Percentiles rank a stretch among this genome's conserved stretches.
Conservation (phyloP, 495 filamentous ascomycete species). For the Penicillium argentinense region DNA sequence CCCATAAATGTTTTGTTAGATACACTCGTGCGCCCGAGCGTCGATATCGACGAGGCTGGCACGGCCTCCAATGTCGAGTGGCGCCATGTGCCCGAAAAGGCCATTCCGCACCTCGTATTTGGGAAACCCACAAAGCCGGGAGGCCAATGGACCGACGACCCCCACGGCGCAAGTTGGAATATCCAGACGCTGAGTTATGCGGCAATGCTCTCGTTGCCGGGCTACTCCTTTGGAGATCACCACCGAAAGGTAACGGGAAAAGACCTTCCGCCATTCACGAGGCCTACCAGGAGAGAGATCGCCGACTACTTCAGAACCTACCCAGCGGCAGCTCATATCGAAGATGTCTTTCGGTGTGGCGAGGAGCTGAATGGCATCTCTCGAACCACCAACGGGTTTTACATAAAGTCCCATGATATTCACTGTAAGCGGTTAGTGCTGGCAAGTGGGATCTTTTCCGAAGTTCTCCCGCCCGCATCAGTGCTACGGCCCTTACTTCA, state of each 20-base stretch:
- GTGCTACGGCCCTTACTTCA: slow-evolving; percentile 42
- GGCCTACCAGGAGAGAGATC: slow-evolving; percentile 59
- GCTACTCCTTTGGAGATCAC: slow-evolving; percentile 60
- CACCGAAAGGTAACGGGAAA: slow-evolving; percentile 41
- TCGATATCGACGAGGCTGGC: slow-evolving; percentile 56
- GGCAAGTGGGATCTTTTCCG: slow-evolving; percentile 63
- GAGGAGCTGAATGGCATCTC: slow-evolving; percentile 45
- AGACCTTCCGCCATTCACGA: slow-evolving; percentile 51
- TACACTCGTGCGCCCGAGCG: slow-evolving; percentile 63
- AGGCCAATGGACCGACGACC: slow-evolving; percentile 65
- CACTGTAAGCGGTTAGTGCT: slow-evolving; percentile 61
- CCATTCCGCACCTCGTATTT: slow-evolving; percentile 58
- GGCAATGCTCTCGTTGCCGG: slow-evolving; percentile 64
- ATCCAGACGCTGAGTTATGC: slow-evolving; percentile 64
- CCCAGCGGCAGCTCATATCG: slow-evolving; percentile 54
- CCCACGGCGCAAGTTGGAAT: slow-evolving; percentile 53
- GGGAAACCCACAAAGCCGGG: slow-evolving; percentile 55
- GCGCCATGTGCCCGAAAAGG: slow-evolving; percentile 49
- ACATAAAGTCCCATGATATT: slow-evolving; percentile 52
- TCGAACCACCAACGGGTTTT: slow-evolving; percentile 50
- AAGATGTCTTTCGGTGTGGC: slow-evolving; percentile 47
- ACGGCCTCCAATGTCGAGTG: slow-evolving; percentile 56
- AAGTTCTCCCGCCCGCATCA: slow-evolving; percentile 52
- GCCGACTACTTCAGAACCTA: slow-evolving; percentile 59
- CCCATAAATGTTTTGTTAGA: slow-evolving; percentile 66